These are phyloP conservation scores for Ophiocordyceps sinensis DNA, from an alignment of 2,329 filamentous ascomycete species.

Conservation along the genomic window DNA sequence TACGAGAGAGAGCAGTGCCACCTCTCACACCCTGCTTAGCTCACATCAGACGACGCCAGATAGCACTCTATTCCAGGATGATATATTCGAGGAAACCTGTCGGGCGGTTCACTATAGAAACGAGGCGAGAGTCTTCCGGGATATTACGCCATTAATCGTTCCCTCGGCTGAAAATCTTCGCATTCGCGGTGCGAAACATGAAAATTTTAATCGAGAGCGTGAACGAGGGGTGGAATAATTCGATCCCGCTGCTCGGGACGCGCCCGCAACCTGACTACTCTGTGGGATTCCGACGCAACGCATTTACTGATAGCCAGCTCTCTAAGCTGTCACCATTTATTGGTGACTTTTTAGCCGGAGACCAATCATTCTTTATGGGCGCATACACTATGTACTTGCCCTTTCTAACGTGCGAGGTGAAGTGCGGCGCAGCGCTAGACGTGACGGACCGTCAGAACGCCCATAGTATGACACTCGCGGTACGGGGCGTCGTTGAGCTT, in stretches of 20 bases:
- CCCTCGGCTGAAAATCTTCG: conserved; percentile 22
- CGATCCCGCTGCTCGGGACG: conserved; percentile 18
- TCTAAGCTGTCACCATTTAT: conserved; percentile 23
- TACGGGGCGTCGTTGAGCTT: conserved; percentile 22
- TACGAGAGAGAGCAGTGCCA: conserved; percentile 14
- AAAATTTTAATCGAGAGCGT: conserved; percentile 21
- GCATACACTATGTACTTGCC: conserved; percentile 34
- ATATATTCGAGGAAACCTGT: conserved; percentile 20
- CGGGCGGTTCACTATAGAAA: conserved; percentile 17
- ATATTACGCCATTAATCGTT: conserved; percentile 22
- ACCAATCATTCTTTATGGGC: conserved; percentile 26
- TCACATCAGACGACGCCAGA: conserved; percentile 14
- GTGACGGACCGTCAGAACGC: conserved; percentile 24
- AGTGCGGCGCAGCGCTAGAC: conserved; percentile 24
- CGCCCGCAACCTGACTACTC: conserved; percentile 29
- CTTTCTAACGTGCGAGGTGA: conserved; percentile 33
- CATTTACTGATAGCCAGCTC: conserved; percentile 28
- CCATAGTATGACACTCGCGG: conserved; percentile 25
- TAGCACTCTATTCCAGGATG: conserved; percentile 21
- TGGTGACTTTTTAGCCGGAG: conserved; percentile 14
- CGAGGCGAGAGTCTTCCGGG: conserved; percentile 18
- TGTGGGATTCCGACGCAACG: conserved; percentile 23
- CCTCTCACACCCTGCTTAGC: conserved; percentile 16
- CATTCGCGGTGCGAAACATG: conserved; percentile 13
- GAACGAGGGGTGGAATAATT: conserved; percentile 27